Percentiles rank a stretch among this genome's conserved stretches.
Conservation (phyloP, 1,139 yeast species). For the Cylindricascospora bacillispora region DNA sequence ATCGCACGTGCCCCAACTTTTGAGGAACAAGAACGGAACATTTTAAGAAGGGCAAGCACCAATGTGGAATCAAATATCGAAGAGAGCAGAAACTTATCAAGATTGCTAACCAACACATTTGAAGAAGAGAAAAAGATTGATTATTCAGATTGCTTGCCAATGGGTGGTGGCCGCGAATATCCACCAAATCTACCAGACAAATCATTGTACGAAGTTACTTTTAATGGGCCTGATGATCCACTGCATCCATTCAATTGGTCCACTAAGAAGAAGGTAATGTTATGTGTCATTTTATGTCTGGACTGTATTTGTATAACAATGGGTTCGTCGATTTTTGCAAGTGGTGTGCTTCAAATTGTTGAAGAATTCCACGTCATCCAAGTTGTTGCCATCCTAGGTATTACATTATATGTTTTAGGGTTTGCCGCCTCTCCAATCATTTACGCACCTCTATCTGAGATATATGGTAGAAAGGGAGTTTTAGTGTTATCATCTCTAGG, state of each 20-base stretch:
- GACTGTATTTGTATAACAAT: conserved; percentile 37
- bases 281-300: conserved; percentile 32
- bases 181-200: conserved; percentile 42
- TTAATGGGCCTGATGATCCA: conserved; percentile 51
- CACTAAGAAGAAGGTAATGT: conserved; percentile 28
- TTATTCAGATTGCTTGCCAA: conserved; percentile 30
- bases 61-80: conserved; percentile 18
- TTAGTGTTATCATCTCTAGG: conserved; percentile 42
- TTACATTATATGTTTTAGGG: conserved; percentile 65
- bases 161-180: conserved; percentile 46
- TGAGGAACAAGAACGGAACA: too few relatives aligned
- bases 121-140: conserved; percentile 13
- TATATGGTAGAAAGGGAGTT: conserved; percentile 56
- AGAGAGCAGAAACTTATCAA: conserved; percentile 18
- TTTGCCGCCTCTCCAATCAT: conserved; percentile 73
- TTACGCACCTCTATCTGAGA: conserved; percentile 73
- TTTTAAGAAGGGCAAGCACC: too few relatives aligned
- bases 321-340: conserved; percentile 56
- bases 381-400: conserved; percentile 49
- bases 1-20: too few relatives aligned
- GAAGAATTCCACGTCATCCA: conserved; percentile 37
- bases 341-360: conserved; percentile 34
- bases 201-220: conserved; percentile 41
- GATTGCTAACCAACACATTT: conserved; percentile 28
- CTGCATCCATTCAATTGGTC: conserved; percentile 53